These are phyloP conservation scores for Acanthamoeba lenticulata DNA, from an alignment of 208 protist genomes.

Conservation along the genomic window DNA sequence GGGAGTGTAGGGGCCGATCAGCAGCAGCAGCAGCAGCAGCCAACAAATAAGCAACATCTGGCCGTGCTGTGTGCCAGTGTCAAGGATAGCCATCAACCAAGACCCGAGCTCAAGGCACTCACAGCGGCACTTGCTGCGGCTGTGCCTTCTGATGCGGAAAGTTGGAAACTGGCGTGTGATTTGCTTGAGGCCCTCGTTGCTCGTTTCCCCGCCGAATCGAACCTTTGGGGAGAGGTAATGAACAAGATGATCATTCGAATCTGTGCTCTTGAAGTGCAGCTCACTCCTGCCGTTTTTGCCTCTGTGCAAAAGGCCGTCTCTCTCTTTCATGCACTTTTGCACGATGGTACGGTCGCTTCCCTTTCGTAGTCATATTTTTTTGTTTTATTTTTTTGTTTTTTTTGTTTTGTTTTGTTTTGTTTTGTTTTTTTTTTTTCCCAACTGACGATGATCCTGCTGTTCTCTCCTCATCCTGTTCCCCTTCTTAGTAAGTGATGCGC, in stretches of 20 bases:
- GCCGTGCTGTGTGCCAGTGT: background rate
- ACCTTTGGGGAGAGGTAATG: constrained; percentile 4
- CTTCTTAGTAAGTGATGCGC: no score
- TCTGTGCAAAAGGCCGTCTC: background rate
- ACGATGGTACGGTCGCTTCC: no score
- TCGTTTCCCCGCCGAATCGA: background rate
- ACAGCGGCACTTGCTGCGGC: background rate
- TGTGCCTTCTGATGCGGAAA: background rate
- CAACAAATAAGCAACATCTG: background rate
- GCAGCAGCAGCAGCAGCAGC: background rate
- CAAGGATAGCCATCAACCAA: background rate
- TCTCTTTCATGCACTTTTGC: background rate
- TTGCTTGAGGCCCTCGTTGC: background rate
- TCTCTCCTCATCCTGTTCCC: no score
- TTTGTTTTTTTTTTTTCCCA: no score
- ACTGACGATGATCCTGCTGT: no score
- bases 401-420: no score
- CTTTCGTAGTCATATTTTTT: no score
- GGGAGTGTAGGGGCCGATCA: background rate
- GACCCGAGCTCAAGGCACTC: background rate
- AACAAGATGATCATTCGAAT: background rate
- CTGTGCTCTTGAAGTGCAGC: background rate
- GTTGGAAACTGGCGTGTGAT: background rate
- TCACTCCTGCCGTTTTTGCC: background rate
- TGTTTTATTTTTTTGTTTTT: no score